phyloP scores from a whole-genome alignment of 129 eudicot genomes.

The Tagetes erecta region DNA sequence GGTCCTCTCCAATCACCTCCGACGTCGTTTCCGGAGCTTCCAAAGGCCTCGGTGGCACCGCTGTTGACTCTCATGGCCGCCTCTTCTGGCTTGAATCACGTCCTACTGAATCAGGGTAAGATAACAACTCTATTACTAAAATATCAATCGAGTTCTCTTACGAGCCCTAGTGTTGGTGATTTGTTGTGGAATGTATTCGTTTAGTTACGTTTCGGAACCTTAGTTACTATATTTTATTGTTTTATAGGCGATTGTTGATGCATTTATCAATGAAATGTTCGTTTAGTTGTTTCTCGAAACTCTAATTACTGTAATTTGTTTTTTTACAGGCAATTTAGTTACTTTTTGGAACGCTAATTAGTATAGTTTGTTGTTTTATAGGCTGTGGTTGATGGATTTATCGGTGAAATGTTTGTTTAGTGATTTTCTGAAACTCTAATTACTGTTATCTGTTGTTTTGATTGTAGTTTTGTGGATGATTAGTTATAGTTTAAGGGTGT shows the following conservation, averaged over 20 bases:
- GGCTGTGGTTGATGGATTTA: too few relatives aligned
- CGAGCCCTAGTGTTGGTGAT: conserved; percentile 1
- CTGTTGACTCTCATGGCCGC: conserved; percentile 71
- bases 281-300: neutral
- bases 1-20: conserved; percentile 91
- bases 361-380: too few relatives aligned
- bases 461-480: too few relatives aligned
- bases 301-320: neutral
- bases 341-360: too few relatives aligned
- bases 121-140: neutral
- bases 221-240: neutral
- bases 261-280: neutral
- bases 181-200: neutral
- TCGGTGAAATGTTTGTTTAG: too few relatives aligned
- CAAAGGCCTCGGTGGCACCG: conserved; percentile 80
- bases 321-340: too few relatives aligned
- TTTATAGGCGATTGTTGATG: too few relatives aligned
- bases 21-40: conserved; percentile 80
- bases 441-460: too few relatives aligned
- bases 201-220: neutral
- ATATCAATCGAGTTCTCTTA: neutral
- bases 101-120: conserved; percentile 85
- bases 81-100: conserved; percentile 90
- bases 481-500: too few relatives aligned
- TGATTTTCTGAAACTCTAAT: too few relatives aligned